These are phyloP conservation scores for Yamagishiella unicocca DNA, from an alignment of 139 green algal species.

Conservation along the genomic window DNA sequence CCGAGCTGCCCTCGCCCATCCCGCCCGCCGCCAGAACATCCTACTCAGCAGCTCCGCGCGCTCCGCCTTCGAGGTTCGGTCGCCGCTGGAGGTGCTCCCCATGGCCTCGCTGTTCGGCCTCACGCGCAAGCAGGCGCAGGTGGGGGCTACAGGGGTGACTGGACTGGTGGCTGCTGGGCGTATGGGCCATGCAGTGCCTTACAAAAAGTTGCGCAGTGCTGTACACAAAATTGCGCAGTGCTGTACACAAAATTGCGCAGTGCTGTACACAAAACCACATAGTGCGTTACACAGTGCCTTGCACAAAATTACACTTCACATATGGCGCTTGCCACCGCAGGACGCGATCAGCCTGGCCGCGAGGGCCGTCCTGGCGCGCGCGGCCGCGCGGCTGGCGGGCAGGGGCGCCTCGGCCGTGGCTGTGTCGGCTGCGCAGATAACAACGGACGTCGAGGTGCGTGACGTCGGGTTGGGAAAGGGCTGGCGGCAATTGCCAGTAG, in stretches of 20 bases:
- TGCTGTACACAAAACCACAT: too few relatives aligned
- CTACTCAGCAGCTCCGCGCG: constrained; percentile 72
- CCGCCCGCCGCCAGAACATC: constrained; percentile 51
- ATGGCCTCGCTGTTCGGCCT: constrained; percentile 74
- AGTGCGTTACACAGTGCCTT: too few relatives aligned
- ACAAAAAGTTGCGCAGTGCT: too few relatives aligned
- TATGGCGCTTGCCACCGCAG: too few relatives aligned
- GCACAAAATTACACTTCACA: too few relatives aligned
- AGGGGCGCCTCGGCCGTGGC: not conserved
- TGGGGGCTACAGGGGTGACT: too few relatives aligned
- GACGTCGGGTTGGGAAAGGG: not conserved
- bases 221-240: too few relatives aligned
- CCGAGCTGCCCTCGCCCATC: not conserved
- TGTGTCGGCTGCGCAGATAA: not conserved
- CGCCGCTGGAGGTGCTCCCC: constrained; percentile 73
- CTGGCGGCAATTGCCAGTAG: not conserved
- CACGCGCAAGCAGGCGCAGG: constrained; percentile 63
- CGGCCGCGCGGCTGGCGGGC: constrained; percentile 16
- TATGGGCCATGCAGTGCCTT: too few relatives aligned
- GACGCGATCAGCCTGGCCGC: constrained; percentile 17
- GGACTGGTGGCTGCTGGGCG: too few relatives aligned
- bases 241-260: too few relatives aligned
- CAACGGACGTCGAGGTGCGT: not conserved
- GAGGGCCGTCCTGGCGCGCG: constrained; percentile 24
- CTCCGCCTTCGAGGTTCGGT: constrained; percentile 70